Conservation (phyloP, 495 filamentous ascomycete genomes). For the Penicillium canescens region DNA sequence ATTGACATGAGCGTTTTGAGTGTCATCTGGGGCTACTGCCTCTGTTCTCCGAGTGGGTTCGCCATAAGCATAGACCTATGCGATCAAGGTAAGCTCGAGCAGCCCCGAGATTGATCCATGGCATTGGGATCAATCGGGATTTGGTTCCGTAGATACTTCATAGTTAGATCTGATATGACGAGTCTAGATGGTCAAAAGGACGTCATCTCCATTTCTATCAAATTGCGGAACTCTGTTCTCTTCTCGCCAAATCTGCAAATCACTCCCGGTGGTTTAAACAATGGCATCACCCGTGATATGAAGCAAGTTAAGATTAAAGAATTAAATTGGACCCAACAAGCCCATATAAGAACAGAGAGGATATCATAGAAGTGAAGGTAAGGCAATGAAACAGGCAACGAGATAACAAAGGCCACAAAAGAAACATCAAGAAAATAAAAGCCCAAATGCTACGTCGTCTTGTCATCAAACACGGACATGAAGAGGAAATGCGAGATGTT, state of each 20-base stretch:
- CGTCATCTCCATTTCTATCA: conserved; percentile 16
- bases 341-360: conserved; percentile 33
- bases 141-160: conserved; percentile 7
- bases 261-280: conserved; percentile 8
- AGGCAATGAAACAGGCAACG: conserved; percentile 15
- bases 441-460: conserved; percentile 48
- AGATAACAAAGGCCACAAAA: conserved; percentile 16
- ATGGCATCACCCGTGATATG: conserved; percentile 25
- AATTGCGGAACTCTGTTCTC: too few relatives aligned
- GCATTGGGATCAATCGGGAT: conserved; percentile 12
- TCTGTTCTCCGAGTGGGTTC: background rate
- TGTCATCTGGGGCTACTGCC: background rate
- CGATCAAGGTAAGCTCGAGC: too few relatives aligned
- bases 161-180: background rate
- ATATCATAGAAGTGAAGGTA: conserved; percentile 34
- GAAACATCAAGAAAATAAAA: conserved; percentile 27
- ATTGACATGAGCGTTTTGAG: background rate
- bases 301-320: conserved; percentile 29
- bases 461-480: conserved; percentile 49
- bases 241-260: too few relatives aligned
- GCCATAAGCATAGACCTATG: too few relatives aligned
- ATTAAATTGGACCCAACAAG: conserved; percentile 28
- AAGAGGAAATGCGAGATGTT: conserved; percentile 40
- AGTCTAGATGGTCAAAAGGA: conserved; percentile 8
- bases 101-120: conserved; percentile 1